Base-by-base conservation (phyloP, 768 basidiomycete genomes). In the Grammothele lineata region DNA sequence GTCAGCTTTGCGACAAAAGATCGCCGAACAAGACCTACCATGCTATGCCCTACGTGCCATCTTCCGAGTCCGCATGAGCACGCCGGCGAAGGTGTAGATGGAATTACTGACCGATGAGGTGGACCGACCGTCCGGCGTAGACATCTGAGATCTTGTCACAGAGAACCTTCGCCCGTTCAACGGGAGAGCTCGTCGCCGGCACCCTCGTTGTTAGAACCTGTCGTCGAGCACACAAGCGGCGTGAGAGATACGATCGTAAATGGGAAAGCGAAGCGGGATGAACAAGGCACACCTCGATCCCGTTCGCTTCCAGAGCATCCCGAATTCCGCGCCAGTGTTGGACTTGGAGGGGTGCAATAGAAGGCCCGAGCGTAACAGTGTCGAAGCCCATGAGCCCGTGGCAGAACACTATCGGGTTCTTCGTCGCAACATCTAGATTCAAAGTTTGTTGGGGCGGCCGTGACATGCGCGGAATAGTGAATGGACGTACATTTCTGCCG, bases 261-360 rank as follows among this genome's bases (percentile, higher is more conserved):
- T 18, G 2, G 22, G 12, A 34, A 7, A 4, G 11, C n/a, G 18
- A 24, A 12, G 18, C 23, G 5, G 5, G 39, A n/a, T 17, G 35
- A 8, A 6, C 11, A 25, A n/a, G 25, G 10, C 45, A 32, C 32
- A 58, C 57, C 62, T 98, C 87, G 11, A 78, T 78, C 15, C 92
- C 94, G 60, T 87, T 92, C 30, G 86, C 77, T 58, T 94, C 85
- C 6, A 99, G 74, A 15, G 88, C 92, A 62, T 97, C 91, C 59
- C 87, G 85, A 54, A 99, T 95, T 6, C 96, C 96, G 30, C 95
- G 79, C 96, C 96, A 99, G 64, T 99, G 93, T 2, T 86, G 76
- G 34, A 99, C 91, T 59, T 93, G 83, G 15, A 97, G 57, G 4
- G 91, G 83, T 11, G 85, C 82, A 47, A 85, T 87, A 37, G 84